phyloP scores from a whole-genome alignment of 106 monocot genomes.

The Allium fistulosum region DNA sequence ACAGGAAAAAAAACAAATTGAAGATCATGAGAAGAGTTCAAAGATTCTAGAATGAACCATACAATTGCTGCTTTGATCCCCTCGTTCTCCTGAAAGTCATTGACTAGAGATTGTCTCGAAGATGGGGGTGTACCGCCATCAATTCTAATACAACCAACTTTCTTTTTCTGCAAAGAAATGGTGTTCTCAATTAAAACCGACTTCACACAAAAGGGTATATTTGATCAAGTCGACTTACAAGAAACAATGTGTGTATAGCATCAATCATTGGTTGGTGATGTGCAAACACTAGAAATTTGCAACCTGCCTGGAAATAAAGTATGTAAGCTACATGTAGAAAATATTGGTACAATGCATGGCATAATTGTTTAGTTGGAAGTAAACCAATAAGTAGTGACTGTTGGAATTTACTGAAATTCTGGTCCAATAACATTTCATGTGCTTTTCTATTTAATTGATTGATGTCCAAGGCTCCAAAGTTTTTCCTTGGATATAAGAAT shows the following conservation, averaged over 20 bases:
- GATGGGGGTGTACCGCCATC: slow-evolving; percentile 83
- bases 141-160: slow-evolving; percentile 88
- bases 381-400: too few relatives aligned
- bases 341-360: too few relatives aligned
- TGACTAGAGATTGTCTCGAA: slow-evolving; percentile 73
- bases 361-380: too few relatives aligned
- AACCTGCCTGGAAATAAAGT: slow-evolving; percentile 55
- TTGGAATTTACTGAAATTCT: too few relatives aligned
- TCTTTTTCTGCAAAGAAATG: slow-evolving; percentile 61
- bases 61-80: slow-evolving; percentile 83
- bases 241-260: slow-evolving; percentile 62
- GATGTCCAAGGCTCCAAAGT: too few relatives aligned
- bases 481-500: too few relatives aligned
- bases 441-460: too few relatives aligned
- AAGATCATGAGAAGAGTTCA: background rate
- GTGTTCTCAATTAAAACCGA: background rate
- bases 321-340: too few relatives aligned
- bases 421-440: too few relatives aligned
- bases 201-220: too few relatives aligned
- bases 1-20: background rate
- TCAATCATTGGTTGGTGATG: slow-evolving; percentile 93
- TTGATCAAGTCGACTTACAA: slow-evolving; percentile 33
- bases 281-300: slow-evolving; percentile 92
- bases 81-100: slow-evolving; percentile 82
- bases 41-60: slow-evolving; percentile 7